phyloP scores from a whole-genome alignment of 2,329 filamentous ascomycete species.

The Nemania sp. region DNA sequence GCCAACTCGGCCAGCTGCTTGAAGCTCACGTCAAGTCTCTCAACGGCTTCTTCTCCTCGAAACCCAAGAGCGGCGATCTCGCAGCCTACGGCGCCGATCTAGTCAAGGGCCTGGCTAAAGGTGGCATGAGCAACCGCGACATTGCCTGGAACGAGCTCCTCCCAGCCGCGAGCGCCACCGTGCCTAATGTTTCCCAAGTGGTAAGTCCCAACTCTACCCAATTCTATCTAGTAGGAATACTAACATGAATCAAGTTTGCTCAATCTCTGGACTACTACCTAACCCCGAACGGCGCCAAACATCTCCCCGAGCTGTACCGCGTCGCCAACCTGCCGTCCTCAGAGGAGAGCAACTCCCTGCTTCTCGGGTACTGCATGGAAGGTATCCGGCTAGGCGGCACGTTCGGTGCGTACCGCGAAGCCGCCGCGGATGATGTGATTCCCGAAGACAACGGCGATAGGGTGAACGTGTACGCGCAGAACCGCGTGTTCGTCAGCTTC shows the following conservation, averaged over 20 bases:
- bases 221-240: neutral
- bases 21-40: constrained; percentile 24
- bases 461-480: constrained; percentile 57
- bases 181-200: constrained; percentile 71
- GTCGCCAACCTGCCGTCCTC: constrained; percentile 59
- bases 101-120: constrained; percentile 66
- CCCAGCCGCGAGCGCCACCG: constrained; percentile 67
- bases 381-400: constrained; percentile 69
- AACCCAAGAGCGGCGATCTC: constrained; percentile 55
- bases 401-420: constrained; percentile 63
- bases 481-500: constrained; percentile 67
- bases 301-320: constrained; percentile 63
- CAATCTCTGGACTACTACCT: constrained; percentile 76
- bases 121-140: constrained; percentile 64
- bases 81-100: constrained; percentile 66
- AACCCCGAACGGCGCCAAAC: constrained; percentile 54
- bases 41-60: constrained; percentile 43
- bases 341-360: constrained; percentile 62
- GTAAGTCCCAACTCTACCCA: constrained; percentile 44
- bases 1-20: constrained; percentile 56
- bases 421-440: constrained; percentile 49
- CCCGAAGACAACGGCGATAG: constrained; percentile 54
- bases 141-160: constrained; percentile 73
- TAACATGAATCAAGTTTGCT: constrained; percentile 57
- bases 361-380: constrained; percentile 73